Conservation (phyloP, 768 basidiomycete genomes). For the Lactifluus echinatus region DNA sequence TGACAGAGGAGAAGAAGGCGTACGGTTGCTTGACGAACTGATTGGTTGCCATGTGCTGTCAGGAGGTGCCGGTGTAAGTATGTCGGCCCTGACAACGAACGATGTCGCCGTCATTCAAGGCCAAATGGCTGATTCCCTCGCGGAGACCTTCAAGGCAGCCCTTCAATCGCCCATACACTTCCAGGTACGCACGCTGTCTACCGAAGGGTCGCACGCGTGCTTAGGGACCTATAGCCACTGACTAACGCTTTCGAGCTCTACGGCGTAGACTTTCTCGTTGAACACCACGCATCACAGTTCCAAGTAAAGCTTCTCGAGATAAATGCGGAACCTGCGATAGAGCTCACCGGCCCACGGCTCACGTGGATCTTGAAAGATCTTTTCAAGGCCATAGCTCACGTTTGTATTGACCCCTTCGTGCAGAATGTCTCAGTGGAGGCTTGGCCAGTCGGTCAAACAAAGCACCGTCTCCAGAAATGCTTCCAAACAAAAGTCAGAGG, state of each 20-base stretch:
- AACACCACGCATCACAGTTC: conserved; percentile 27
- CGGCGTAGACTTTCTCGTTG: conserved; percentile 87
- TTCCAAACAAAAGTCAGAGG: conserved; percentile 46
- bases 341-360: conserved; percentile 78
- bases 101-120: conserved; percentile 46
- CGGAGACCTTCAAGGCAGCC: conserved; percentile 82
- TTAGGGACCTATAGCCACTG: conserved; percentile 43
- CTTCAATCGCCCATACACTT: conserved; percentile 76
- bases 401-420: conserved; percentile 66
- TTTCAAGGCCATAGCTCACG: conserved; percentile 59
- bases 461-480: conserved; percentile 56
- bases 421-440: conserved; percentile 15
- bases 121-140: conserved; percentile 57
- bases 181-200: conserved; percentile 43
- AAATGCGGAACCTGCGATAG: conserved; percentile 94
- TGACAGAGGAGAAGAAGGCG: conserved; percentile 55
- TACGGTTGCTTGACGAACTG: conserved; percentile 76
- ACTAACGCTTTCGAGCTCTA: conserved; percentile 94
- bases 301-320: conserved; percentile 78
- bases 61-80: neutral
- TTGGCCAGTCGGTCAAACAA: conserved; percentile 48
- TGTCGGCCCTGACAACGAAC: conserved; percentile 23
- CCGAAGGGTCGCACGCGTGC: neutral
- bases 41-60: conserved; percentile 51
- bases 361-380: conserved; percentile 75